Percentiles rank a stretch among this genome's conserved stretches.
These are phyloP conservation scores for Saccharomycopsis sp. DNA, from an alignment of 805 yeast species.

Conservation along the genomic window DNA sequence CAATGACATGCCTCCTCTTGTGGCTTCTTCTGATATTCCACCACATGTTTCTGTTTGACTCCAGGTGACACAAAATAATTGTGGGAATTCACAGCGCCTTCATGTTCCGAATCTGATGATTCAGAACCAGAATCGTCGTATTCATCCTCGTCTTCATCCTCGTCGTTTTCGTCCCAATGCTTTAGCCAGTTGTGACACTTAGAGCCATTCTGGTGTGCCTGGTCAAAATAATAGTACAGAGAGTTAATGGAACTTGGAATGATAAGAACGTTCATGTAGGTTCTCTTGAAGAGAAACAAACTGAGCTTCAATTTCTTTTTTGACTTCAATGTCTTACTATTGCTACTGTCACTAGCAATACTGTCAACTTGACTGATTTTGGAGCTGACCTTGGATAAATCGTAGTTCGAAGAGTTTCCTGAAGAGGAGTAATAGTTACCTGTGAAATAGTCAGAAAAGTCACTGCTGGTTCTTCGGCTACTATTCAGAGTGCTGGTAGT, in stretches of 20 bases:
- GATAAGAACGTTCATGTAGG: conserved; percentile 14
- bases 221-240: not conserved
- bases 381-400: not conserved
- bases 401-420: not conserved
- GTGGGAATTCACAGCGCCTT: not conserved
- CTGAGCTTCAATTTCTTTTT: conserved; percentile 10
- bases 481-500: not conserved
- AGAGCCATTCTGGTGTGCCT: not conserved
- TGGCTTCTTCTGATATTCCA: not conserved
- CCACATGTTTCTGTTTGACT: not conserved
- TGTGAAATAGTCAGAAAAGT: not conserved
- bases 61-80: not conserved
- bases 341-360: not conserved
- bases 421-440: not conserved
- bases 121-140: not conserved
- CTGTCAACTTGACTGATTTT: not conserved
- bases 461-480: not conserved
- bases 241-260: conserved; percentile 6
- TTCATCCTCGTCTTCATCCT: conserved; percentile 5
- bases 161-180: conserved; percentile 7
- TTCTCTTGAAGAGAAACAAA: conserved; percentile 12
- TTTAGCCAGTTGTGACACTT: conserved; percentile 1
- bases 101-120: not conserved
- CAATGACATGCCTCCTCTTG: not conserved
- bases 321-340: not conserved